Percentiles rank a stretch among this genome's conserved stretches.
Evolutionary conservation across 129 eudicot species (phyloP).

Genomic region (Smallanthus sonchifolius): DNA sequence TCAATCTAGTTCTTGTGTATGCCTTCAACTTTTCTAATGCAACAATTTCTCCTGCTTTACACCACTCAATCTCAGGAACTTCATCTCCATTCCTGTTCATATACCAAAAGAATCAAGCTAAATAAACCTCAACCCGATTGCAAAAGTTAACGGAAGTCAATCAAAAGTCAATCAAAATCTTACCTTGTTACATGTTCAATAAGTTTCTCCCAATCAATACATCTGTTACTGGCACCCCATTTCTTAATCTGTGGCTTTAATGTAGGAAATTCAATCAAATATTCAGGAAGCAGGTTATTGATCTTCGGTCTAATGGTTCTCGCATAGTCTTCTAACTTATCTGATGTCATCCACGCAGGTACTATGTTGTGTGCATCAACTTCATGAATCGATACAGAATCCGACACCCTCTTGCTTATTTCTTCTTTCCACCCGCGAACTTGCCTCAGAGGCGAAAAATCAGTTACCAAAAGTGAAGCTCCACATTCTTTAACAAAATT

Average conservation of each 20-base stretch:
- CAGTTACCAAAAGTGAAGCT: conserved; percentile 92
- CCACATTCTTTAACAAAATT: conserved; percentile 62
- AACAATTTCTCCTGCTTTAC: conserved; percentile 87
- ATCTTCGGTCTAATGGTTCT: conserved; percentile 82
- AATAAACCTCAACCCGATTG: not conserved
- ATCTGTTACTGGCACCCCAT: conserved; percentile 39
- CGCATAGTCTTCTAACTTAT: conserved; percentile 78
- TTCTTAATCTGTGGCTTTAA: conserved; percentile 38
- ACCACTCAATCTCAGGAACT: conserved; percentile 94
- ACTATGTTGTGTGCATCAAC: conserved; percentile 97
- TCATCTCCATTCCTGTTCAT: conserved; percentile 59
- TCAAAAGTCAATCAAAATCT: not conserved
- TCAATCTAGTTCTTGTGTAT: conserved; percentile 59
- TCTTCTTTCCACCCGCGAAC: conserved; percentile 77
- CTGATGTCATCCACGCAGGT: conserved; percentile 82
- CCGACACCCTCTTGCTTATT: conserved; percentile 52
- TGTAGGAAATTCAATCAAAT: conserved; percentile 71
- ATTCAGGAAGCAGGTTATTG: conserved; percentile 63
- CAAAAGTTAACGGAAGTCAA: not conserved
- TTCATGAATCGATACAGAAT: conserved; percentile 78
- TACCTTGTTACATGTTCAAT: conserved; percentile 53
- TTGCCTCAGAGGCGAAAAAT: conserved; percentile 83
- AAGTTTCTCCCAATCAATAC: conserved; percentile 67
- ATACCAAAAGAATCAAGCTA: not conserved
- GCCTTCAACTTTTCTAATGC: conserved; percentile 72